Evolutionary conservation across 2,329 filamentous ascomycete species (phyloP).

Genomic region (Coccinonectria pachysandricola): DNA sequence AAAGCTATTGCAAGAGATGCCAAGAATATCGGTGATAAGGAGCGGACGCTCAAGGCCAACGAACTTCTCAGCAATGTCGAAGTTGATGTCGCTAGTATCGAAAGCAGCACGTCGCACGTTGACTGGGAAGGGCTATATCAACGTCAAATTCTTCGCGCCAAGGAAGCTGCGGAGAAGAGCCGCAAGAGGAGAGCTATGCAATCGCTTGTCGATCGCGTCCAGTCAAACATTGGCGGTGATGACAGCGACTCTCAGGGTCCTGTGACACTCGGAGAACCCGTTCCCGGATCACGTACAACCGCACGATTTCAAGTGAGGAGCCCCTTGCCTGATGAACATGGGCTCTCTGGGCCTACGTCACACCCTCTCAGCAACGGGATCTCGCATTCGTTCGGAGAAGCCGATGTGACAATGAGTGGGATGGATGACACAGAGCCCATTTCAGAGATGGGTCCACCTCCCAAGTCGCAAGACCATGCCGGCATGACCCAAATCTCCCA

Average conservation of each 20-base stretch:
- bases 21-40: slow-evolving; percentile 69
- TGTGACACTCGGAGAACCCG: slow-evolving; percentile 52
- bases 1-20: slow-evolving; percentile 77
- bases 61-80: slow-evolving; percentile 90
- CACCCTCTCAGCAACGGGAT: slow-evolving; percentile 45
- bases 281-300: slow-evolving; percentile 44
- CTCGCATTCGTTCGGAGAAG: slow-evolving; percentile 36
- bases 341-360: slow-evolving; percentile 23
- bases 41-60: slow-evolving; percentile 75
- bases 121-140: slow-evolving; percentile 78
- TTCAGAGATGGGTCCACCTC: slow-evolving; percentile 43
- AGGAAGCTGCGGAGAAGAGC: slow-evolving; percentile 48
- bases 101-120: slow-evolving; percentile 53
- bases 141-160: slow-evolving; percentile 57
- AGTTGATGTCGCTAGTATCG: slow-evolving; percentile 76
- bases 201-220: slow-evolving; percentile 38
- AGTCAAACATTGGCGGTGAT: slow-evolving; percentile 41
- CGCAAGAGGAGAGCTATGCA: slow-evolving; percentile 54
- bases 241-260: slow-evolving; percentile 46
- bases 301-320: slow-evolving; percentile 47
- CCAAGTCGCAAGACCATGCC: slow-evolving; percentile 27
- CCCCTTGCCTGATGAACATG: slow-evolving; percentile 50
- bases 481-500: slow-evolving; percentile 53
- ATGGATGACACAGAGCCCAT: slow-evolving; percentile 36
- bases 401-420: slow-evolving; percentile 54